phyloP scores from a whole-genome alignment of 495 filamentous ascomycete genomes.

The Peziza echinospora region DNA sequence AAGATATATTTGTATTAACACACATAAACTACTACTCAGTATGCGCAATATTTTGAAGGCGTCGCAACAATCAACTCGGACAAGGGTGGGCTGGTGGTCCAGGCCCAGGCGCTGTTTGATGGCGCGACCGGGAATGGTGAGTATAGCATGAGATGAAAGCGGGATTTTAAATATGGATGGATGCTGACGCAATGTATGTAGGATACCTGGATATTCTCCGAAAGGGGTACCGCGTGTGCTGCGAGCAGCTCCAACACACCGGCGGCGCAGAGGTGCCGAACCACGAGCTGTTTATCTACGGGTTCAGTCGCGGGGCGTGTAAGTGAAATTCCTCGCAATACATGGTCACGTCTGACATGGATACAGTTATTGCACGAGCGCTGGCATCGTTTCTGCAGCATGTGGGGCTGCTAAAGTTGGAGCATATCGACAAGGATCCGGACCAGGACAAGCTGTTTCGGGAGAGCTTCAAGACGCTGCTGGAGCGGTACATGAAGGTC shows the following conservation, averaged over 20 bases:
- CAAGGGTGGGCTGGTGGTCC: not conserved
- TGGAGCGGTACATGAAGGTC: constrained; percentile 1
- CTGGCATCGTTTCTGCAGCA: constrained; percentile 11
- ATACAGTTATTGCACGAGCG: constrained; percentile 9
- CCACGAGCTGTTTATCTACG: constrained; percentile 5
- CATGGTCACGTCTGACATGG: not conserved
- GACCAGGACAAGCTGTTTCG: not conserved
- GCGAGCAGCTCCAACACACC: not conserved
- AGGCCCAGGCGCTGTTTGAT: not conserved
- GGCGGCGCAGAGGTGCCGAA: not conserved
- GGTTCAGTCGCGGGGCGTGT: constrained; percentile 2
- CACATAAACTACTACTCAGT: too few species aligned
- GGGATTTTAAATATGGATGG: not conserved
- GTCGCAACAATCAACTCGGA: constrained; percentile 1
- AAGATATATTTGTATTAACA: too few species aligned
- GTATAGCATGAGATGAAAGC: not conserved
- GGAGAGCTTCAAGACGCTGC: not conserved
- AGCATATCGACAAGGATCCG: not conserved
- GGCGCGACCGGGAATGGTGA: constrained; percentile 3
- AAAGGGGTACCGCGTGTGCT: constrained; percentile 6
- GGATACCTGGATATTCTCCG: constrained; percentile 10
- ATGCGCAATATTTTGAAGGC: constrained; percentile 5
- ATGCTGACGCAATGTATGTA: not conserved
- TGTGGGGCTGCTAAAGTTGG: constrained; percentile 7
- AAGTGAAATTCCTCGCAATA: not conserved